Conservation (phyloP, 305 asterid genomes). For the Solanum hybrid region DNA sequence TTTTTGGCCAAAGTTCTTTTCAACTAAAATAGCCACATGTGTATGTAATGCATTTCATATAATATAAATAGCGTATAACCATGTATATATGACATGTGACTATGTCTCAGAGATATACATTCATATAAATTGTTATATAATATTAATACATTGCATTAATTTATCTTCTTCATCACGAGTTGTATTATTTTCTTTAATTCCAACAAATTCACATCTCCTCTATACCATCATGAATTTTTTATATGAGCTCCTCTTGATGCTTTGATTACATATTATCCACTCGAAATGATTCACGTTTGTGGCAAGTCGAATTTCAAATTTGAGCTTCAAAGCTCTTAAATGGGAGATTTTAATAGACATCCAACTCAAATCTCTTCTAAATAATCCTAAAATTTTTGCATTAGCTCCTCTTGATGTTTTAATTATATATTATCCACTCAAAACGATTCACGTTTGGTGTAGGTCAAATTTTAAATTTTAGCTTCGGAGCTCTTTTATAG, state of each 20-base stretch:
- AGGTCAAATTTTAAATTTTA: background rate
- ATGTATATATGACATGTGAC: too few relatives aligned
- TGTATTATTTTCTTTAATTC: too few relatives aligned
- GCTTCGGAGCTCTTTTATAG: background rate
- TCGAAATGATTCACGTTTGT: background rate
- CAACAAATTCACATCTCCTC: background rate
- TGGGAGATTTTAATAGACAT: background rate
- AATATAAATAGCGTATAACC: too few relatives aligned
- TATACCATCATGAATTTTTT: background rate
- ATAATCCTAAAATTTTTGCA: background rate
- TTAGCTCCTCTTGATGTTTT: background rate
- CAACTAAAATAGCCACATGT: too few relatives aligned
- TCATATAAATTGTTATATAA: too few relatives aligned
- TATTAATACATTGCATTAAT: too few relatives aligned
- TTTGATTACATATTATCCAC: too few relatives aligned
- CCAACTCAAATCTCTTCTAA: background rate
- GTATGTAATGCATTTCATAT: too few relatives aligned
- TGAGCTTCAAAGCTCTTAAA: background rate
- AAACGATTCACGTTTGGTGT: background rate
- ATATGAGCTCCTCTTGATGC: background rate
- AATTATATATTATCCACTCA: background rate
- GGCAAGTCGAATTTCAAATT: background rate
- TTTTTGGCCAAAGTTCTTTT: too few relatives aligned
- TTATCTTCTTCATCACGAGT: too few relatives aligned
- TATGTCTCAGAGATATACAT: too few relatives aligned